phyloP scores from a whole-genome alignment of 768 basidiomycete species.

The Psilocybe cubensis region DNA sequence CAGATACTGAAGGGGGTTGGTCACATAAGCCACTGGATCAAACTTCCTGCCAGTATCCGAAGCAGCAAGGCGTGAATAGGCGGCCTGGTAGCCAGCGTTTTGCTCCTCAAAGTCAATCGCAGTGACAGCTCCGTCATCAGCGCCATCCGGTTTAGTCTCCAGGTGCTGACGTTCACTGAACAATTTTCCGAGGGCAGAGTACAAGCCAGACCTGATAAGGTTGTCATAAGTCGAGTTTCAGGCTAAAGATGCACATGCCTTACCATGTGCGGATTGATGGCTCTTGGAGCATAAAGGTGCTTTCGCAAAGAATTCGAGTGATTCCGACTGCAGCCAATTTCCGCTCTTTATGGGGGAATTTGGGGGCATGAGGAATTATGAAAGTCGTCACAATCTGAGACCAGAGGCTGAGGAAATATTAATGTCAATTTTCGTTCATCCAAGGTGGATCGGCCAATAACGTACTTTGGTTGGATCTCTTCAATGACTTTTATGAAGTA shows the following conservation, averaged over 20 bases:
- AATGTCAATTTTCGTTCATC: no score
- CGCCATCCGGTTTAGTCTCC: conserved; percentile 45
- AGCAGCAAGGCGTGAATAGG: conserved; percentile 90
- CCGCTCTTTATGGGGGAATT: conserved; percentile 80
- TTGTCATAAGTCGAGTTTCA: background rate
- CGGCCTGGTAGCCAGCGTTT: conserved; percentile 89
- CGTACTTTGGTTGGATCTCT: conserved; percentile 83
- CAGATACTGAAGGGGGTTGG: conserved; percentile 57
- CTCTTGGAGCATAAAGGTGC: conserved; percentile 66
- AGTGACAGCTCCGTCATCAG: conserved; percentile 61
- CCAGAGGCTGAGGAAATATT: conserved; percentile 61
- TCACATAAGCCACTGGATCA: conserved; percentile 67
- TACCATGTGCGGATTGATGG: conserved; percentile 72
- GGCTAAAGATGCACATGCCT: conserved; percentile 14
- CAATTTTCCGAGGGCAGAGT: conserved; percentile 74
- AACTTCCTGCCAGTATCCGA: conserved; percentile 53
- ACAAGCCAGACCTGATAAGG: conserved; percentile 61
- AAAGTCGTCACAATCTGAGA: conserved; percentile 77
- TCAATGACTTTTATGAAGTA: conserved; percentile 80
- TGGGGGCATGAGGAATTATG: conserved; percentile 78
- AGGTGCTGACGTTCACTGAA: conserved; percentile 81
- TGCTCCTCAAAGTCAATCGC: conserved; percentile 92
- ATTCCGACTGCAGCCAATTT: conserved; percentile 85
- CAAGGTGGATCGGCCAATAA: conserved; percentile 5
- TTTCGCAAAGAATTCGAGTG: conserved; percentile 77